Evolutionary conservation across 768 basidiomycete species (phyloP), one percentile per base, ranked within the genome.

Genomic region (Hericium coralloides): DNA sequence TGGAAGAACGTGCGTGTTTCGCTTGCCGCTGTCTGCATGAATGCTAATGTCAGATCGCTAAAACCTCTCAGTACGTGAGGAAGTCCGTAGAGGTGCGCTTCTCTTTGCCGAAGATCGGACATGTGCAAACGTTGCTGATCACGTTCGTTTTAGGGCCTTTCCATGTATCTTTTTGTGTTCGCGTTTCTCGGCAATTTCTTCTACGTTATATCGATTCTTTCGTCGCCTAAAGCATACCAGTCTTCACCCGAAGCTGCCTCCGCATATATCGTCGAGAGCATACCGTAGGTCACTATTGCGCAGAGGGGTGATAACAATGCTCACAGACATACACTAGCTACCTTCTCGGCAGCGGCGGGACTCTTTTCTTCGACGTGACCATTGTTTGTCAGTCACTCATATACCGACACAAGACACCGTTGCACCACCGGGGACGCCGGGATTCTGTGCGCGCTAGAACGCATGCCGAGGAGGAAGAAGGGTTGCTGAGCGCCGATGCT

Each of bases 111-210:
- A 10, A 38, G 18, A n/a, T 31, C 9, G 41, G 52, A 15, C 15
- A 14, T 1, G 55, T 61, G 49, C 41, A 25, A 18, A 45, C 49
- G 38, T 39, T 58, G 49, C 45, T 26, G 38, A 38, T 25, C 23
- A 43, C 53, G 55, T 55, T 18, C 20, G 2, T 5, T 39, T 39
- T 64, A 95, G 81, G 97, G 97, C 10, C 80, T 99, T 31, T 95
- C 95, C 15, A 89, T 98, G 72, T 87, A 86, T 66, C 78, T 99
- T 20, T 99, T 99, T 69, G 68, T 95, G 37, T 92, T 88, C 67
- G 97, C 97, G 7, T 98, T 98, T 69, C 72, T 89, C 25, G 97
- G 97, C 56, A 99, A 99, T 70, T 70, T 82, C 10, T 93, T 95
- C 67, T 98, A 99, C 69, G 95, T 95, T 49, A 70, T 85, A 18